phyloP scores from a whole-genome alignment of 2,329 filamentous ascomycete genomes.

The Pseudopyrenochaeta lycopersici region DNA sequence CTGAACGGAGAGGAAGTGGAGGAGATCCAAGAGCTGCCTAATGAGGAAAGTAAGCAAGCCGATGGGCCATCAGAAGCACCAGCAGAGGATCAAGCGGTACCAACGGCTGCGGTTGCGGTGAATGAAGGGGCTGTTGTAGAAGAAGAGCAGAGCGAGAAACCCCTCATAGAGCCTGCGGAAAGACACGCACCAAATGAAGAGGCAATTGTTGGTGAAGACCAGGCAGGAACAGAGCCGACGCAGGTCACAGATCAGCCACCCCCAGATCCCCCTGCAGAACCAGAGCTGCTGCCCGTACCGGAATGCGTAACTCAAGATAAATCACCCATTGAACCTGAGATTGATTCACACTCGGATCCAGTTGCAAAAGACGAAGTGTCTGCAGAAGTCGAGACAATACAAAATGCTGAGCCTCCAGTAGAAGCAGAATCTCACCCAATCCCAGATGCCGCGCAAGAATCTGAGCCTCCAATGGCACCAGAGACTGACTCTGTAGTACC shows the following conservation, averaged over 20 bases:
- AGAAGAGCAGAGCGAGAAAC: slow-evolving; percentile 1
- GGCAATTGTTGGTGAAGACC: slow-evolving; percentile 1
- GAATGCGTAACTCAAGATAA: background rate
- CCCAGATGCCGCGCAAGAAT: background rate
- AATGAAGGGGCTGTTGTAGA: slow-evolving; percentile 3
- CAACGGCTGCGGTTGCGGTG: background rate
- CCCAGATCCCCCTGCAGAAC: slow-evolving; percentile 1
- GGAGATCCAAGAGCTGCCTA: background rate
- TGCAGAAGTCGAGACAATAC: background rate
- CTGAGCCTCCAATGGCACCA: background rate
- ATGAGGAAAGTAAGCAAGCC: background rate
- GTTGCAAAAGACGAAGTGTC: background rate
- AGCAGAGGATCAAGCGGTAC: background rate
- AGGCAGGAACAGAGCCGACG: background rate
- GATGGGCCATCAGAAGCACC: background rate
- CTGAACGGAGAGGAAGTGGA: background rate
- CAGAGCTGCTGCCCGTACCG: background rate
- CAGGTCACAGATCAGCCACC: slow-evolving; percentile 1
- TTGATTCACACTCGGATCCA: background rate
- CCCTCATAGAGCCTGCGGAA: background rate
- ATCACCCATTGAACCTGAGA: slow-evolving; percentile 4
- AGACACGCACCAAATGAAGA: background rate
- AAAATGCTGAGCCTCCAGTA: background rate
- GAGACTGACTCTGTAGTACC: background rate
- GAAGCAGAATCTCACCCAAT: background rate